phyloP scores from a whole-genome alignment of 257 asterid species.

The Plectranthus barbatus region DNA sequence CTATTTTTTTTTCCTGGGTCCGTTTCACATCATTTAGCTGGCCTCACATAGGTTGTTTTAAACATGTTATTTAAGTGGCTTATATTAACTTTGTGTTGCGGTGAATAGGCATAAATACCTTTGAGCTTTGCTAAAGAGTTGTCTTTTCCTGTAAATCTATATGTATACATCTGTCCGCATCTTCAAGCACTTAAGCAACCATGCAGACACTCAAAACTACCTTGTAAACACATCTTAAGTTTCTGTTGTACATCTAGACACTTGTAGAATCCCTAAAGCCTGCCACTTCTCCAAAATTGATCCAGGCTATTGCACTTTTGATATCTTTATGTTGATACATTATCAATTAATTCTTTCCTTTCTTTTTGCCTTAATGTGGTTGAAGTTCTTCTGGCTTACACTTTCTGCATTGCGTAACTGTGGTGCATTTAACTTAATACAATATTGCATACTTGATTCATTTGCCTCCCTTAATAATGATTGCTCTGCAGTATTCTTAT shows the following conservation, averaged over 20 bases:
- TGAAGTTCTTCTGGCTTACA: neutral
- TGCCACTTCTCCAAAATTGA: neutral
- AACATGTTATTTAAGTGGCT: neutral
- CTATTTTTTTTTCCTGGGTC: neutral
- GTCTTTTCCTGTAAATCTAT: neutral
- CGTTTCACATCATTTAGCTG: neutral
- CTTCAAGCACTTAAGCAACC: neutral
- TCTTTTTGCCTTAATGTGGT: neutral
- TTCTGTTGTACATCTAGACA: no score
- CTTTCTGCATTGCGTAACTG: neutral
- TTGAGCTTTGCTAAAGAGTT: neutral
- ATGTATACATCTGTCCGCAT: neutral
- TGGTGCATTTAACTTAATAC: neutral
- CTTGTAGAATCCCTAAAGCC: neutral
- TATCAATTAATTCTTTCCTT: neutral
- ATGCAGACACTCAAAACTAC: neutral
- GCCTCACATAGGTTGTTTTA: neutral
- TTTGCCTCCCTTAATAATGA: neutral
- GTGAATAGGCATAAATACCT: no score
- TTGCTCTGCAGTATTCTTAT: constrained; percentile 1
- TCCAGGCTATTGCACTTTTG: neutral
- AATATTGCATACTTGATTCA: neutral
- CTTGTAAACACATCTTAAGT: neutral
- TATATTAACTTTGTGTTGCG: neutral
- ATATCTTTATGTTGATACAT: neutral